A percentile compares a stretch with the other conserved stretches of the same genome.
Conservation (phyloP, 2,329 filamentous ascomycete species). For the Fusarium metavorans region DNA sequence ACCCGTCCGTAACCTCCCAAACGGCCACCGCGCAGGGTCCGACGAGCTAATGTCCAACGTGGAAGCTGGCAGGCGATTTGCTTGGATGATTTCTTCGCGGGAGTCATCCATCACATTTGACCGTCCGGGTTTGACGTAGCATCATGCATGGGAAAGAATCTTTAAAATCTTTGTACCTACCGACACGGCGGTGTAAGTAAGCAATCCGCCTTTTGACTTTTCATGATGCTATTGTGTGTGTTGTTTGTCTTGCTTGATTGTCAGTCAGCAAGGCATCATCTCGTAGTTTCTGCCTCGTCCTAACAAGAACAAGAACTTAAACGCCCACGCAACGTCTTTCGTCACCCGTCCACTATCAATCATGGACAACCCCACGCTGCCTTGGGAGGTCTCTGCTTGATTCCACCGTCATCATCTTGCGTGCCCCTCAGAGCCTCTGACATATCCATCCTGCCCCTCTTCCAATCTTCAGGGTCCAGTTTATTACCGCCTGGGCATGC, state of each 20-base stretch:
- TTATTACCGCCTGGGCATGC: conserved; percentile 25
- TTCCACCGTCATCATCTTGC: conserved; percentile 1
- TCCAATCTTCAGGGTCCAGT: conserved; percentile 28
- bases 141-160: conserved; percentile 14
- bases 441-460: background rate
- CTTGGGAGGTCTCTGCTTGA: background rate
- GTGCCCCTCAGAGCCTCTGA: background rate
- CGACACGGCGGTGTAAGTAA: conserved; percentile 5
- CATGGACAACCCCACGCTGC: background rate
- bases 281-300: background rate
- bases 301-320: background rate
- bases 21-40: conserved; percentile 26
- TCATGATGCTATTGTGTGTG: background rate
- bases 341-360: background rate
- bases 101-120: conserved; percentile 9
- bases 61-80: conserved; percentile 31
- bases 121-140: background rate
- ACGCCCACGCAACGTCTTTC: background rate
- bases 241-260: background rate
- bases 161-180: conserved; percentile 4
- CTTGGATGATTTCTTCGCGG: conserved; percentile 12
- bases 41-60: conserved; percentile 39
- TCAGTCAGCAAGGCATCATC: background rate
- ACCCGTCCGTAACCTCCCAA: background rate
- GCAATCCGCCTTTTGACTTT: background rate